Percentiles rank a stretch among this genome's conserved stretches.
These are phyloP conservation scores for Cladosporium austrohemisphaericum DNA, from an alignment of 2,329 filamentous ascomycete genomes.

Conservation along the genomic window DNA sequence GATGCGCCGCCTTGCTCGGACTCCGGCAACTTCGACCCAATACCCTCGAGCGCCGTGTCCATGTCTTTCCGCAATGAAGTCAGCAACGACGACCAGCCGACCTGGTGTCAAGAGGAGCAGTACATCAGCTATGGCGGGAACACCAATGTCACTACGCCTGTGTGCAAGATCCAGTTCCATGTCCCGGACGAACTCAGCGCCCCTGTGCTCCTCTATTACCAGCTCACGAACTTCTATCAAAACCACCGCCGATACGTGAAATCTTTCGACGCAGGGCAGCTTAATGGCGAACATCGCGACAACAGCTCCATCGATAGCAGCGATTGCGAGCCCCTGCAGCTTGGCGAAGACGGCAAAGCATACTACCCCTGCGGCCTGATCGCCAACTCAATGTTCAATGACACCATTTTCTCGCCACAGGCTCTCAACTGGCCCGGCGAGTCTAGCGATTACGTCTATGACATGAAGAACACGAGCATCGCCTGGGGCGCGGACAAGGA, in stretches of 20 bases:
- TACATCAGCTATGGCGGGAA: constrained; percentile 25
- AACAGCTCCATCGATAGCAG: constrained; percentile 61
- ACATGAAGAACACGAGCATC: constrained; percentile 74
- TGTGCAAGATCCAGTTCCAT: constrained; percentile 72
- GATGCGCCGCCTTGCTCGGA: constrained; percentile 46
- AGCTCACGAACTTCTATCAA: constrained; percentile 96
- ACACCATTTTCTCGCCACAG: constrained; percentile 69
- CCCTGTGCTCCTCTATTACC: constrained; percentile 90
- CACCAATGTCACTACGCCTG: constrained; percentile 37
- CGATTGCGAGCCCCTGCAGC: constrained; percentile 67
- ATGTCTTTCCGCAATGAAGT: constrained; percentile 64
- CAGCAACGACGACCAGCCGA: constrained; percentile 21
- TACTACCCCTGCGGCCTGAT: constrained; percentile 96
- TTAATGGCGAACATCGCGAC: constrained; percentile 66
- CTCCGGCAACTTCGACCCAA: constrained; percentile 39
- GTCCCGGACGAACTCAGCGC: constrained; percentile 75
- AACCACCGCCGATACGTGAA: constrained; percentile 96
- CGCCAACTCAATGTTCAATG: constrained; percentile 96
- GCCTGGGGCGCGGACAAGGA: constrained; percentile 82
- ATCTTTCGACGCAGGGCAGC: constrained; percentile 77
- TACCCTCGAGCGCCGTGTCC: constrained; percentile 57
- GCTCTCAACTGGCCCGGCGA: constrained; percentile 52
- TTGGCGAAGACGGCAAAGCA: constrained; percentile 48
- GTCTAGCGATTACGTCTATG: constrained; percentile 54
- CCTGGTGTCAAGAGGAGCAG: constrained; percentile 25